Evolutionary conservation across 352 stramenopile genomes (phyloP), one percentile per base, ranked within the genome.

Genomic region (Vaucheria bursata): DNA sequence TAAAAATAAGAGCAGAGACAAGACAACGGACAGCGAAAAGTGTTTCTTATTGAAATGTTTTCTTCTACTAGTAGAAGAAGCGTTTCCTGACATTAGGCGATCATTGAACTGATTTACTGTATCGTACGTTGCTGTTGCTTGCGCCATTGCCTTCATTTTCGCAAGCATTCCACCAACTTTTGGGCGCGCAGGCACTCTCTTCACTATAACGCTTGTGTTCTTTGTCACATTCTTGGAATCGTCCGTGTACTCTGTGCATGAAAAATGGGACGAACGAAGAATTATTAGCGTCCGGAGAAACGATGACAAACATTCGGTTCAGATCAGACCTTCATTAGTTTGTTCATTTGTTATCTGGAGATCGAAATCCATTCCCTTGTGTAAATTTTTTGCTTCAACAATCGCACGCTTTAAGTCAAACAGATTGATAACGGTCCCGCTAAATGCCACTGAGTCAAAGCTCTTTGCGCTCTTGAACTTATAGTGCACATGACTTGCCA

Each of bases 351-450:
- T 93, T 82, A 96, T 93, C 0, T 93, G 89, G 0, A 96, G 86
- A 72, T 96, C 91, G 71, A 96, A 94, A 77, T 96, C 91, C 52
- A 95, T 87, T 0, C 91, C 91, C 73, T 95, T 95, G 76, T 89
- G 88, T 32, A 96, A 87, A 73, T 94, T 93, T 85, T 95, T 95
- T 82, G 94, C 91, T 65, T 95, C 91, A 52, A 96, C 91, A 75
- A 96, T 96, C 35, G 90, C 90, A 78, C 93, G 91, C 86, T 96
- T 95, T n/a, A 95, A 85, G 84, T 83, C 78, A 25, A 83, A 64
- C 0, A 83, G 69, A 31, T 74, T 79, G 73, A 83, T 81, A 7
- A 50, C 74, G 0, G 59, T 81, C 37, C 78, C 78, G n/a, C 64
- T 33, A 38, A 83, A 83, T 6, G 50, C 66, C 1, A 83, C 66